Evolutionary conservation across 1,284 basidiomycete genomes (phyloP).

Genomic region (Sanguinoderma infundibulare): DNA sequence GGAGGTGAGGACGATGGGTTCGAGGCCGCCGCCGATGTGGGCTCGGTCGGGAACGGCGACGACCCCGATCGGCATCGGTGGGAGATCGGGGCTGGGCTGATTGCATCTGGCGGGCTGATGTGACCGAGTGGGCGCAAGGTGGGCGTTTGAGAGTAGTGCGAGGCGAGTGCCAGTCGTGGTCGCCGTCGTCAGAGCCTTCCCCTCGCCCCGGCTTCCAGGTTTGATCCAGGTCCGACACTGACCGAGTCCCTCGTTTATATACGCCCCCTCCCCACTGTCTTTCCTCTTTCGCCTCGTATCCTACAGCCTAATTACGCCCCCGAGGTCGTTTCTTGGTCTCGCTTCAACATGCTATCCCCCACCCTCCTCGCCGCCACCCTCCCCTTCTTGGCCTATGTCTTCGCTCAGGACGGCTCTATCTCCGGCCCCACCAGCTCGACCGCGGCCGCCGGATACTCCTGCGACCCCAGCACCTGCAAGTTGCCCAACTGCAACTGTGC

Average conservation of each 20-base stretch:
- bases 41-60: background rate
- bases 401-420: slow-evolving; percentile 56
- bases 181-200: slow-evolving; percentile 13
- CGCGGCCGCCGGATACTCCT: slow-evolving; percentile 67
- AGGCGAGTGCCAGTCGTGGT: too few species aligned
- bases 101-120: slow-evolving; percentile 16
- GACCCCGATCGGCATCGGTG: background rate
- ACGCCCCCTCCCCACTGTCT: slow-evolving; percentile 9
- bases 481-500: slow-evolving; percentile 77
- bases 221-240: slow-evolving; percentile 7
- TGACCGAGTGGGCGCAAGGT: slow-evolving; percentile 15
- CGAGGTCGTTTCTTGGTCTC: background rate
- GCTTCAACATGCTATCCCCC: slow-evolving; percentile 37
- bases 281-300: slow-evolving; percentile 11
- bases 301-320: slow-evolving; percentile 8
- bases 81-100: slow-evolving; percentile 5
- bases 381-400: slow-evolving; percentile 35
- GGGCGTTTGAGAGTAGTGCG: slow-evolving; percentile 15
- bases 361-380: slow-evolving; percentile 38
- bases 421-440: slow-evolving; percentile 51
- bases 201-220: slow-evolving; percentile 1
- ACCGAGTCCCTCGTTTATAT: slow-evolving; percentile 15
- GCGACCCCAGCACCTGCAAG: slow-evolving; percentile 67
- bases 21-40: background rate
- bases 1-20: background rate